phyloP scores from a whole-genome alignment of 2,329 filamentous ascomycete species.

The Aspergillus ibericus region DNA sequence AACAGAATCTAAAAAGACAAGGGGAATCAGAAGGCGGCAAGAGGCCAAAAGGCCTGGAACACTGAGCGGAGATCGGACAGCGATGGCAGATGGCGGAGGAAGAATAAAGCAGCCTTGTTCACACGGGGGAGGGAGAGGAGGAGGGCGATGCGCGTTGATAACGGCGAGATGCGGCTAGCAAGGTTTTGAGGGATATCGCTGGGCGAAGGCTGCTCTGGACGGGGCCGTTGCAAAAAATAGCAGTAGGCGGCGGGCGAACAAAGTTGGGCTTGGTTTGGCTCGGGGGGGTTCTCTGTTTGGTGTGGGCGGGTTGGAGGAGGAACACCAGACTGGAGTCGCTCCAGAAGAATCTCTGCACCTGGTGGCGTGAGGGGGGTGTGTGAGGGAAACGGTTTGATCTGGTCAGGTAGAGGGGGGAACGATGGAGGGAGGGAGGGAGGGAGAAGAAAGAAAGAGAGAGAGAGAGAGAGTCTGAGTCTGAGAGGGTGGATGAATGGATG shows the following conservation, averaged over 20 bases:
- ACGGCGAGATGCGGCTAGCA: slow-evolving; percentile 21
- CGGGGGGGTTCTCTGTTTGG: not conserved
- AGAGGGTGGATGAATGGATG: not conserved
- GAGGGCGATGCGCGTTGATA: slow-evolving; percentile 18
- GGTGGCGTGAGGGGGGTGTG: not conserved
- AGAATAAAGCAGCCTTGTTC: slow-evolving; percentile 20
- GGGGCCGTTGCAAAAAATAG: slow-evolving; percentile 10
- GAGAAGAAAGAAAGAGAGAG: not conserved
- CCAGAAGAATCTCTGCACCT: not conserved
- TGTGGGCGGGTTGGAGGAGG: not conserved
- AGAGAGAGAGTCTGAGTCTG: not conserved
- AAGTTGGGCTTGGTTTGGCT: not conserved
- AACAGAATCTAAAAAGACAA: slow-evolving; percentile 27
- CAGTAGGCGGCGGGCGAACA: slow-evolving; percentile 3
- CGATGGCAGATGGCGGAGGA: slow-evolving; percentile 24
- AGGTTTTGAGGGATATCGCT: slow-evolving; percentile 10
- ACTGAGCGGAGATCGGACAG: slow-evolving; percentile 25
- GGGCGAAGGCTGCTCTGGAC: slow-evolving; percentile 8
- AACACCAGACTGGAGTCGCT: too few relatives aligned
- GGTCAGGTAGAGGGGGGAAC: not conserved
- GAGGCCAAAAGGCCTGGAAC: slow-evolving; percentile 32
- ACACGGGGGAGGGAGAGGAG: slow-evolving; percentile 2
- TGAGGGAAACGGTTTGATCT: slow-evolving; percentile 2
- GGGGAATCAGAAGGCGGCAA: slow-evolving; percentile 23
- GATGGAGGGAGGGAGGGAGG: not conserved